These are phyloP conservation scores for Leccinum broughii DNA, from an alignment of 768 basidiomycete species.

Conservation along the genomic window DNA sequence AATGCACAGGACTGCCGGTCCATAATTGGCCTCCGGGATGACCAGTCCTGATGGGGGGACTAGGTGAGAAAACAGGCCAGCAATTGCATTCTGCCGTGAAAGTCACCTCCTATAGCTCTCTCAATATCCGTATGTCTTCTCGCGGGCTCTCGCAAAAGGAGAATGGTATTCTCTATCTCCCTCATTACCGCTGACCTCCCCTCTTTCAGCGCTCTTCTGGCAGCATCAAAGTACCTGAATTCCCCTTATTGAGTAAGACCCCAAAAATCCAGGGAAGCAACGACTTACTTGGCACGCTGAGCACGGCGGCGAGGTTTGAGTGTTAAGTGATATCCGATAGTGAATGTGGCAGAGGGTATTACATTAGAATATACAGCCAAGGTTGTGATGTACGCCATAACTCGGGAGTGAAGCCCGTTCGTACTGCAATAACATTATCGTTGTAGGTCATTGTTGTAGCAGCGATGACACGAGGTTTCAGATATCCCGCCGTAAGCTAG, in stretches of 20 bases:
- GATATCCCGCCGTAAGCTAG: constrained; percentile 42
- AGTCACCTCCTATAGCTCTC: constrained; percentile 62
- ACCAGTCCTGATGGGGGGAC: constrained; percentile 57
- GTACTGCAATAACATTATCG: constrained; percentile 45
- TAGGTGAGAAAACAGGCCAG: constrained; percentile 16
- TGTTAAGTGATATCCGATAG: constrained; percentile 56
- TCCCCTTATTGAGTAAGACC: constrained; percentile 17
- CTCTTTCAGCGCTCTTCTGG: constrained; percentile 61
- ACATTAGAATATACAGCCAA: constrained; percentile 54
- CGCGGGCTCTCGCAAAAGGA: constrained; percentile 67
- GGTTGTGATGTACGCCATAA: constrained; percentile 28
- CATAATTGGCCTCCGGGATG: constrained; percentile 74
- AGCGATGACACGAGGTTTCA: constrained; percentile 42
- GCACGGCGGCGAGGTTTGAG: constrained; percentile 55
- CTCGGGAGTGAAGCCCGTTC: constrained; percentile 38
- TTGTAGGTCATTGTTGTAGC: constrained; percentile 47
- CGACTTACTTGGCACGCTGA: constrained; percentile 51
- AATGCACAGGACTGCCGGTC: constrained; percentile 50
- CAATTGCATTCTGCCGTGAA: constrained; percentile 7
- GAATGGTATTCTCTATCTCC: constrained; percentile 62
- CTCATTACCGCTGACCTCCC: constrained; percentile 61
- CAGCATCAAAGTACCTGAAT: constrained; percentile 63
- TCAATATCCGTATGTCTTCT: constrained; percentile 64
- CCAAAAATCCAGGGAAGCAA: constrained; percentile 11
- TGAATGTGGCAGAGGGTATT: constrained; percentile 54